These are phyloP conservation scores for Farysia itapuensis DNA, from an alignment of 1,284 basidiomycete genomes.

Conservation along the genomic window DNA sequence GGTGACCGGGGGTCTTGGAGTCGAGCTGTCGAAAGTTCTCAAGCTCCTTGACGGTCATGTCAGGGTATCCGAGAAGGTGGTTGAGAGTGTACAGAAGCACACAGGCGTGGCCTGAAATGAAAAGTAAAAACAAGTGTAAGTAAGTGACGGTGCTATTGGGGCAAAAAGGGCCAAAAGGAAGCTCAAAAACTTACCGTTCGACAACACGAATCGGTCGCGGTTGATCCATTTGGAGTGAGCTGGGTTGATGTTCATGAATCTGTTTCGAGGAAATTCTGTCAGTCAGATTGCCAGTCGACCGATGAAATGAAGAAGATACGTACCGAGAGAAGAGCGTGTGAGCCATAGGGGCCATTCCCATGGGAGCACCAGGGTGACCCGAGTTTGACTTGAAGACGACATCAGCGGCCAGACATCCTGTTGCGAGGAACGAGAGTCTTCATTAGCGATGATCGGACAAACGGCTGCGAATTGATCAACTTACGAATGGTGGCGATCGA, in stretches of 20 bases:
- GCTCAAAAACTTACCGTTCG: slow-evolving; percentile 39
- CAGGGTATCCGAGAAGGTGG: slow-evolving; percentile 76
- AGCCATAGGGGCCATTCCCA: slow-evolving; percentile 80
- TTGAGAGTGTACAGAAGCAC: slow-evolving; percentile 74
- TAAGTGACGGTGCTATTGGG: background rate
- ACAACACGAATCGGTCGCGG: slow-evolving; percentile 71
- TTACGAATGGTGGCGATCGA: slow-evolving; percentile 52
- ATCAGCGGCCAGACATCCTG: slow-evolving; percentile 50
- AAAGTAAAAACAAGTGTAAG: slow-evolving; percentile 62
- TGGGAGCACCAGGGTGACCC: slow-evolving; percentile 63
- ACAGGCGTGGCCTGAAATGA: slow-evolving; percentile 60
- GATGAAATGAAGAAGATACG: slow-evolving; percentile 3
- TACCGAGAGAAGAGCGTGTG: slow-evolving; percentile 82
- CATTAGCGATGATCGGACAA: slow-evolving; percentile 1
- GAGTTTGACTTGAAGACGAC: slow-evolving; percentile 69
- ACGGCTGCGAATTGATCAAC: too few species aligned
- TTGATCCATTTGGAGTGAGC: slow-evolving; percentile 78
- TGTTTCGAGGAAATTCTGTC: slow-evolving; percentile 53
- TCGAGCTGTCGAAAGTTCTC: slow-evolving; percentile 72
- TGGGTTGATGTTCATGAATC: slow-evolving; percentile 83
- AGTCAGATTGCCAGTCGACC: background rate
- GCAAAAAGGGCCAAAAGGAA: background rate
- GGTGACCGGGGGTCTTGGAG: slow-evolving; percentile 74
- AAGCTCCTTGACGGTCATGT: slow-evolving; percentile 78
- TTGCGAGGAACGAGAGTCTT: too few species aligned